A percentile compares a stretch with the other conserved stretches of the same genome.
Conservation (phyloP, 2,329 filamentous ascomycete species). For the Botrytis deweyae region DNA sequence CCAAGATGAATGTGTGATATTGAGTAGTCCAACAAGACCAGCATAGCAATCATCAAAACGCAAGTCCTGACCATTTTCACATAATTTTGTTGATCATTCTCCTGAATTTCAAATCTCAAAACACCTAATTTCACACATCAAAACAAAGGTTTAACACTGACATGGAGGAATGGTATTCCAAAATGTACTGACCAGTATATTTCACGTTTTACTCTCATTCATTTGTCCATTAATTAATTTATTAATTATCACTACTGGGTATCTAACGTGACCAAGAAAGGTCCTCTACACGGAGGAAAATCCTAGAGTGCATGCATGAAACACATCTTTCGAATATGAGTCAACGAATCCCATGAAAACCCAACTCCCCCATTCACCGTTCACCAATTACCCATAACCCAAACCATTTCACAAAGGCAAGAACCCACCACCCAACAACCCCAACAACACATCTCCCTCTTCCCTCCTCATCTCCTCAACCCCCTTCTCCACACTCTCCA, state of each 20-base stretch:
- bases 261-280: background rate
- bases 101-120: too few species aligned
- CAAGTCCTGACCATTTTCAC: fast-evolving
- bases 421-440: background rate
- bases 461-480: background rate
- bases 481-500: background rate
- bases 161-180: background rate
- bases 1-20: background rate
- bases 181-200: background rate
- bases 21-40: too few species aligned
- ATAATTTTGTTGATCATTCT: too few species aligned
- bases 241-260: background rate
- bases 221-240: background rate
- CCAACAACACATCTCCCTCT: background rate
- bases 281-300: background rate
- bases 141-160: background rate
- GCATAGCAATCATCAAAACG: background rate
- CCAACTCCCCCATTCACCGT: too few species aligned
- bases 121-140: background rate
- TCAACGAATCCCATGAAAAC: background rate
- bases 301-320: background rate
- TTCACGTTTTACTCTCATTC: background rate
- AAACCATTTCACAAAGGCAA: background rate
- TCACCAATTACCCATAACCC: background rate
- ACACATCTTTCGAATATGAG: background rate